Evolutionary conservation across 345 rosid species (phyloP), one percentile per base, ranked within the genome.

Genomic region (Clausena lansium): DNA sequence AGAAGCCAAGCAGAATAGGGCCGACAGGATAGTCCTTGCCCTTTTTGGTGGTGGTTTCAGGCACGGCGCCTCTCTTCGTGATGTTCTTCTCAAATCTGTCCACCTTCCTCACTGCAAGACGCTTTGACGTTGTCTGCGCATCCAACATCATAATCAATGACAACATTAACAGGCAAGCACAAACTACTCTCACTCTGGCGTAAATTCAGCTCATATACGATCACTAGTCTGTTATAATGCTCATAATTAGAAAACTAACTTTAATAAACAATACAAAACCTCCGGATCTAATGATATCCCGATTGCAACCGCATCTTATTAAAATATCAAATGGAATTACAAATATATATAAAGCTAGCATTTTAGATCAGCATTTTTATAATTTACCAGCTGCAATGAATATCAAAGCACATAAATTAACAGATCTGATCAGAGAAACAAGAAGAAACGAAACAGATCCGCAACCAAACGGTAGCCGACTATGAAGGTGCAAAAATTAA

Each of bases 1-100:
- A 96, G 92, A 96, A 96, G 5, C 98, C 99, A 27, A 96, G 95
- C 14, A 96, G 83, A 68, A 96, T n/a, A 2, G 99, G 99, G 22
- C 97, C 97, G 9, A 94, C 97, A 2, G 99, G 95, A 79, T 90
- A 96, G 78, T 92, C 94, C 80, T 90, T 94, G 33, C 93, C 94
- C 87, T 94, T 96, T 83, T 91, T 94, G 24, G 89, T 74, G 75
- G 89, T 78, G 69, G 97, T 88, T 73, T 92, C 99, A n/a, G 93
- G 94, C 54, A 92, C 98, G n/a, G 88, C 79, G 5, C 99, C 98
- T 87, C 98, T 91, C 80, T 87, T 92, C 1, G 78, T 78, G n/a
- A 94, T 89, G 90, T 91, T 96, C 91, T 90, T 94, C 83, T 92
- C 95, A 41, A 96, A 92, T 87, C 63, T 89, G 84, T 85, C 89